phyloP scores from a whole-genome alignment of 129 eudicot genomes.

The Flaveria sonorensis region DNA sequence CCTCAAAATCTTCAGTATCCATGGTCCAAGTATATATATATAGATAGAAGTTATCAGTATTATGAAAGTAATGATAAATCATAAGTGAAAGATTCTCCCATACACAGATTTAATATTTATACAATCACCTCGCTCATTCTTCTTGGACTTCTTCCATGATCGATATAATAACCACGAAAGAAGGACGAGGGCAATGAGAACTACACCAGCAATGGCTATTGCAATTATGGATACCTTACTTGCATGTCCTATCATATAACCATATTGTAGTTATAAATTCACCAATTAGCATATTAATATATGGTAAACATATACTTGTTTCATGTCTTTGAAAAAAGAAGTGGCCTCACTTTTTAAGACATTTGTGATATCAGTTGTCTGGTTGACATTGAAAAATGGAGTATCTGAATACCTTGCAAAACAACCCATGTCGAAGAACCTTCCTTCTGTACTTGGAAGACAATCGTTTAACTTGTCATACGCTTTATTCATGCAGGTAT shows the following conservation, averaged over 20 bases:
- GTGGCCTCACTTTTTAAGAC: slow-evolving; percentile 45
- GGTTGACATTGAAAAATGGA: slow-evolving; percentile 34
- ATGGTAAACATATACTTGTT: neutral
- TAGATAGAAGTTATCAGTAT: neutral
- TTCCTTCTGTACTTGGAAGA: slow-evolving; percentile 54
- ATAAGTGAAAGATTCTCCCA: neutral
- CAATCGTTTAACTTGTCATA: slow-evolving; percentile 40
- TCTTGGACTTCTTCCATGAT: slow-evolving; percentile 34
- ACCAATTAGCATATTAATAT: neutral
- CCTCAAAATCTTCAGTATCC: slow-evolving; percentile 42
- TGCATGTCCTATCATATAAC: slow-evolving; percentile 48
- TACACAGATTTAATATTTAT: neutral
- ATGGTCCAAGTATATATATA: neutral
- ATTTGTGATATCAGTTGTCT: slow-evolving; percentile 49
- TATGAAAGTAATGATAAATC: neutral
- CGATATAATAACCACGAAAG: slow-evolving; percentile 7
- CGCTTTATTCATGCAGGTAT: slow-evolving; percentile 53
- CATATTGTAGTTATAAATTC: neutral
- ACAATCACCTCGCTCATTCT: slow-evolving; percentile 43
- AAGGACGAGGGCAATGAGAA: slow-evolving; percentile 19
- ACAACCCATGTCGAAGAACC: slow-evolving; percentile 59
- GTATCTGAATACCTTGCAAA: slow-evolving; percentile 56
- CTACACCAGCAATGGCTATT: slow-evolving; percentile 42
- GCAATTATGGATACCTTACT: slow-evolving; percentile 49
- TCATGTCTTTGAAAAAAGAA: neutral